Base-by-base conservation (phyloP, 768 basidiomycete genomes). In the Xanthoconium purpureum region DNA sequence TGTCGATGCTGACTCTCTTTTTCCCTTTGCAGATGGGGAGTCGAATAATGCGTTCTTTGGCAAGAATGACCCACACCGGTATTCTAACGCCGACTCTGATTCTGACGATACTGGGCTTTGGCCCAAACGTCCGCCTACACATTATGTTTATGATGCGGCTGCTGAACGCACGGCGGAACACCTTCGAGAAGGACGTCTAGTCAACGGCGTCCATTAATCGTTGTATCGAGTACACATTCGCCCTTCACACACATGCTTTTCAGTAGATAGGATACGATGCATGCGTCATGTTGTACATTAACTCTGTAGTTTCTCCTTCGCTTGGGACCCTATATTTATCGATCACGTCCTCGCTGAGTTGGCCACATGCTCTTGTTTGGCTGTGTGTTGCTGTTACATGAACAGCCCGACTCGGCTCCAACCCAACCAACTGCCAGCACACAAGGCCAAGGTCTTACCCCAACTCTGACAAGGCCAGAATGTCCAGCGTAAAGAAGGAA, bases 121-220 rank as follows among this genome's bases (percentile, higher is more conserved):
- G 70, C 38, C 68, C 30, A 65, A 64, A 59, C 80, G 79, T 47
- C 78, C 73, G 18, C 81, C 84, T 3, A 78, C 84, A 28, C 81
- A 81, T 14, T 94, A 88, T 71, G 91, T 89, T n/a, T 97, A 97
- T 69, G 94, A 97, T 67, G 94, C 94, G 0, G 91, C 87, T 6
- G 91, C 91, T 28, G 93, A 96, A 70, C 81, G 89, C 59, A 83
- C 84, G 50, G 75, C 81, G 61, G 78, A 84, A 73, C 76, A 83
- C 54, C 75, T 88, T 51, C 73, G 73, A 55, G 78, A 83, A 59
- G 78, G 72, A 28, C 54, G 46, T 36, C 55, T 75, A 28, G 76
- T 78, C 8, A 80, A 80, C 60, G 80, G 78, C 24, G 76, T 81
- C 50, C 79, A 80, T 68, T 81, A 71, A 62, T 61, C 49, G 55